A percentile compares a stretch with the other conserved stretches of the same genome.
These are phyloP conservation scores for Nidularia pulvinata DNA, from an alignment of 768 basidiomycete genomes.

Conservation along the genomic window DNA sequence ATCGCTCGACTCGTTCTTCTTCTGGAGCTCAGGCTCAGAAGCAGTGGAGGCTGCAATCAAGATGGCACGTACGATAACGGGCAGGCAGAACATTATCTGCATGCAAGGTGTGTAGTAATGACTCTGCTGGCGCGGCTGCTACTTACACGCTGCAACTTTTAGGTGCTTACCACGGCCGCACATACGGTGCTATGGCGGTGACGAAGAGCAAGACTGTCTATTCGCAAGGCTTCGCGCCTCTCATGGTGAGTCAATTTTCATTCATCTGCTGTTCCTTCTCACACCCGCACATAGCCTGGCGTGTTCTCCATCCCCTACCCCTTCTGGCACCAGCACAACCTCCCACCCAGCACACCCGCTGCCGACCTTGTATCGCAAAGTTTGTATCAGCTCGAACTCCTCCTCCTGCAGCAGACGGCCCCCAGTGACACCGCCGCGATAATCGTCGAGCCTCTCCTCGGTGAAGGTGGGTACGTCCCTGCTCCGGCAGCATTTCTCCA, in stretches of 20 bases:
- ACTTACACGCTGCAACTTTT: background rate
- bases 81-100: constrained; percentile 83
- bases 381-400: constrained; percentile 80
- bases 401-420: constrained; percentile 75
- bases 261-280: background rate
- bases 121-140: background rate
- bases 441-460: constrained; percentile 89
- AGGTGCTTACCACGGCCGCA: constrained; percentile 91
- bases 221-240: constrained; percentile 71
- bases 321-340: constrained; percentile 86
- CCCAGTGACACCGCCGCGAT: constrained; percentile 93
- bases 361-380: constrained; percentile 60
- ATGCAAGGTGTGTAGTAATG: constrained; percentile 68
- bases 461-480: constrained; percentile 95
- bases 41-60: constrained; percentile 91
- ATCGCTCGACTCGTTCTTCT: constrained; percentile 94
- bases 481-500: constrained; percentile 80
- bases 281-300: constrained; percentile 57
- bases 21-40: constrained; percentile 96
- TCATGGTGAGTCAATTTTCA: constrained; percentile 62
- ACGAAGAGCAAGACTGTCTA: constrained; percentile 96
- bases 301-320: constrained; percentile 85
- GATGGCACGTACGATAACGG: constrained; percentile 78
- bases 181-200: constrained; percentile 90
- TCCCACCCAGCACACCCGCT: constrained; percentile 52